Evolutionary conservation across 352 stramenopile genomes (phyloP), one percentile per base, ranked within the genome.

Genomic region (Pythium chondricola): DNA sequence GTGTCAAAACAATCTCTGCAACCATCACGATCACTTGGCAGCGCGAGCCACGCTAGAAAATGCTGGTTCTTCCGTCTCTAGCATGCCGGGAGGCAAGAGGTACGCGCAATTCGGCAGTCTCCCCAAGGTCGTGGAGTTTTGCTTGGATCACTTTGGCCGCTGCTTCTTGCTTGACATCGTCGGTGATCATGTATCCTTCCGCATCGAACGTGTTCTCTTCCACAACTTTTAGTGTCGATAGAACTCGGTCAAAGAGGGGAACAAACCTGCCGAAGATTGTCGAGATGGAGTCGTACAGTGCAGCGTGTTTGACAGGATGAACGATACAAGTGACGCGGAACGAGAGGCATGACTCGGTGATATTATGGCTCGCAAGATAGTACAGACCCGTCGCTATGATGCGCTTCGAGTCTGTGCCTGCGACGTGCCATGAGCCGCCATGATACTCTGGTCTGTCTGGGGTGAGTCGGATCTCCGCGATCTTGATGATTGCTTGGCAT

Each of bases 21-120:
- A 70, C 37, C 37, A 62, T 65, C 38, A 71, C 48, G 17, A 71
- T 57, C 13, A 71, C 58, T 27, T 71, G 65, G 18, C 60, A 44
- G 16, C 27, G 48, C 17, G 27, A 30, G 6, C 53, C 48, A 7
- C 50, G 1, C 63, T 26, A 4, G 39, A 41, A n/a, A 64, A 37
- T 0, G 35, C 21, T n/a, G 7, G 50, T 43, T 16, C 48, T 47
- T 1, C 14, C 27, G 25, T 56, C 48, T 31, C 63, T 10, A 57
- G 53, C 17, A 63, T 42, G 6, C 47, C 47, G 1, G 36, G 42
- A 6, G 55, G 55, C 11, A 52, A 42, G 17, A 58, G 31, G 8
- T 25, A n/a, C n/a, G n/a, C n/a, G n/a, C n/a, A n/a, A n/a, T n/a
- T 30, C 4, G 42, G 48, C 11, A 30, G 35, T 10, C 36, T 36